Conservation (phyloP, 805 yeast species). For the Millerozyma acaciae region DNA sequence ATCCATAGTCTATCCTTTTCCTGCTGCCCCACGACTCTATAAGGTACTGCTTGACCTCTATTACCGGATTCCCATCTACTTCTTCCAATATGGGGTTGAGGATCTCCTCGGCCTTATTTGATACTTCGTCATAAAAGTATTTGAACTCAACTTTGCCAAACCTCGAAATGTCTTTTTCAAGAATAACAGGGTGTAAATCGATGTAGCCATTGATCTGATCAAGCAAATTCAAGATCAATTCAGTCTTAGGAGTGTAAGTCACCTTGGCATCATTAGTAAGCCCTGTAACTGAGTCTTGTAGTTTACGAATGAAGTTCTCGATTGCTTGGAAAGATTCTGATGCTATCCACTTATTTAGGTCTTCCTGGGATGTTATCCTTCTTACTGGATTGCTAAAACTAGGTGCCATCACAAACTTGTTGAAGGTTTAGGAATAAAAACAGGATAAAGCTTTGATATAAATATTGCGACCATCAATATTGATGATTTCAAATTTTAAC, state of each 20-base stretch:
- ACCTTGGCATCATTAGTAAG: conserved; percentile 47
- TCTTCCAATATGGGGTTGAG: conserved; percentile 17
- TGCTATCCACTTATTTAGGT: conserved; percentile 56
- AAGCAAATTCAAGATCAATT: conserved; percentile 35
- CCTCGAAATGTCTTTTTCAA: conserved; percentile 62
- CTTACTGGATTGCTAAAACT: conserved; percentile 17
- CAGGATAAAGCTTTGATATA: no score
- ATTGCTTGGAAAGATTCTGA: conserved; percentile 50
- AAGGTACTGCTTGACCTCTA: conserved; percentile 57
- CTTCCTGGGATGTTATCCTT: conserved; percentile 54
- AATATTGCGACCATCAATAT: no score
- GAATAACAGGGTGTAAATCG: conserved; percentile 59
- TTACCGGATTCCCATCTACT: conserved; percentile 12
- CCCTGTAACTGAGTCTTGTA: conserved; percentile 67
- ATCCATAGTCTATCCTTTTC: conserved; percentile 89
- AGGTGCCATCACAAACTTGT: no score
- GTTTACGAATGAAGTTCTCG: conserved; percentile 48
- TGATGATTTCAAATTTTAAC: no score
- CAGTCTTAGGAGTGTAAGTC: conserved; percentile 29
- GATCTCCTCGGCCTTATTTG: conserved; percentile 10
- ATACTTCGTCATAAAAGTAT: conserved; percentile 71
- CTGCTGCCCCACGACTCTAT: conserved; percentile 79
- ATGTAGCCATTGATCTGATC: conserved; percentile 44
- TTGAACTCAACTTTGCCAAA: conserved; percentile 91
- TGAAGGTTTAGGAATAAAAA: no score